Evolutionary conservation across 139 green algal species (phyloP).

Genomic region (Eudorina sp.): DNA sequence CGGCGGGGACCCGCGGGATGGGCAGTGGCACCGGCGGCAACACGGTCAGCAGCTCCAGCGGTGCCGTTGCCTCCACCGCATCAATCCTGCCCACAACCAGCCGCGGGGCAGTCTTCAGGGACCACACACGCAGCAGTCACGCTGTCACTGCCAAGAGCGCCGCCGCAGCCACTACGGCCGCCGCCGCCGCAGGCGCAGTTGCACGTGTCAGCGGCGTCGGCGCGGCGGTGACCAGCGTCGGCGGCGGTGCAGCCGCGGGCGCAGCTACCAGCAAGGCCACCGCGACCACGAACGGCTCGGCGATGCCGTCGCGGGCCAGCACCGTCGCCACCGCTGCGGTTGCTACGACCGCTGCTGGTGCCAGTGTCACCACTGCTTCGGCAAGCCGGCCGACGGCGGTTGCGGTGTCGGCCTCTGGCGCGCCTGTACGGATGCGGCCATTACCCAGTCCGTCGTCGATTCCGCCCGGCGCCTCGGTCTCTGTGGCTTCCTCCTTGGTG

Average conservation of each 20-base stretch:
- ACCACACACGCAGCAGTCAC: neutral
- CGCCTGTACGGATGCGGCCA: neutral
- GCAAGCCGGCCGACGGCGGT: neutral
- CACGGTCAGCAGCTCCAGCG: neutral
- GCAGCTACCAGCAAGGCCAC: neutral
- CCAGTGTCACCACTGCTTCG: neutral
- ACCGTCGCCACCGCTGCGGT: neutral
- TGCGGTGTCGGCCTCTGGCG: neutral
- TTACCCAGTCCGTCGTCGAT: neutral
- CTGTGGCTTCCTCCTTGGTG: slow-evolving; percentile 1
- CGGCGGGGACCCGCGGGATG: neutral
- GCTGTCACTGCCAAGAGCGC: neutral
- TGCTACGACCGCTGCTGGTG: neutral
- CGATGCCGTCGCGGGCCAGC: neutral
- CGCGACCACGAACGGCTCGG: neutral
- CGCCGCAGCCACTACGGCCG: neutral
- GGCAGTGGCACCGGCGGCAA: neutral
- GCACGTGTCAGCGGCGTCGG: neutral
- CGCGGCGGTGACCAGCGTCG: neutral
- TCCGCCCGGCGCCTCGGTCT: neutral
- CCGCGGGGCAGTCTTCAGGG: neutral
- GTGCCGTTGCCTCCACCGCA: neutral
- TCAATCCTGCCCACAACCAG: neutral
- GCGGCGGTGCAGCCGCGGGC: too few relatives aligned
- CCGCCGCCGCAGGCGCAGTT: neutral